These are phyloP conservation scores for Phytophthora sp. DNA, from an alignment of 352 stramenopile species.

Conservation along the genomic window DNA sequence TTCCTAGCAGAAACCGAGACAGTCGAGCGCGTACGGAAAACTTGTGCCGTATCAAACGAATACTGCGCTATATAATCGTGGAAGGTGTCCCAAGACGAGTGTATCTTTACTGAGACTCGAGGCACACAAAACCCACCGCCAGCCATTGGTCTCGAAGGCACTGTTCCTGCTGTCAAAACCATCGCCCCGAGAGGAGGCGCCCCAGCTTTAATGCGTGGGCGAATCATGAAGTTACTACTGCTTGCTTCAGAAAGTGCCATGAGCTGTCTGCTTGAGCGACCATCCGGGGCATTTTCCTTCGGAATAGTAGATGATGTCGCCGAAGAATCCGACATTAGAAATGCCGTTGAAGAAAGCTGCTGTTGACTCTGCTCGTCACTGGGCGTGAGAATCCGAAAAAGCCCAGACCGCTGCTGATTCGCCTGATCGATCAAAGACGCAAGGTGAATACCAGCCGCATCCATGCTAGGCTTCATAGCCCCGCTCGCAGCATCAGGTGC, in stretches of 20 bases:
- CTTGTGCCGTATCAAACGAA: constrained; percentile 58
- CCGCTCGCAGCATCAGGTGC: neutral
- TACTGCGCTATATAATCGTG: constrained; percentile 65
- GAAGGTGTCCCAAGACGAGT: constrained; percentile 67
- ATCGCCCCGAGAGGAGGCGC: constrained; percentile 16
- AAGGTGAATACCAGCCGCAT: constrained; percentile 12
- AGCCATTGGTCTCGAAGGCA: constrained; percentile 33
- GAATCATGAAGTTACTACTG: constrained; percentile 19
- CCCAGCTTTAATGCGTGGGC: constrained; percentile 3
- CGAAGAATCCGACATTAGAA: constrained; percentile 9
- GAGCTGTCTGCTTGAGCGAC: constrained; percentile 7
- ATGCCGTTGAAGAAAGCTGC: constrained; percentile 21
- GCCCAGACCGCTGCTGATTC: constrained; percentile 18
- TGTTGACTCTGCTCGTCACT: constrained; percentile 23
- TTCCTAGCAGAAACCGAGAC: constrained; percentile 69
- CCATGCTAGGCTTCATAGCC: neutral
- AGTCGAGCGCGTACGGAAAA: constrained; percentile 79
- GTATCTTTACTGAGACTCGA: constrained; percentile 47
- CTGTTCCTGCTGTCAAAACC: constrained; percentile 39
- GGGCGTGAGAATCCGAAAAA: constrained; percentile 21
- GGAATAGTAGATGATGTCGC: neutral
- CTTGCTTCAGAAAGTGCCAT: constrained; percentile 10
- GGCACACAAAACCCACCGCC: constrained; percentile 39
- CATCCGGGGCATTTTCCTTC: neutral
- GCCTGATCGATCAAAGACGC: constrained; percentile 28